phyloP scores from a whole-genome alignment of 106 monocot species.

The Dendrobium huoshanense region DNA sequence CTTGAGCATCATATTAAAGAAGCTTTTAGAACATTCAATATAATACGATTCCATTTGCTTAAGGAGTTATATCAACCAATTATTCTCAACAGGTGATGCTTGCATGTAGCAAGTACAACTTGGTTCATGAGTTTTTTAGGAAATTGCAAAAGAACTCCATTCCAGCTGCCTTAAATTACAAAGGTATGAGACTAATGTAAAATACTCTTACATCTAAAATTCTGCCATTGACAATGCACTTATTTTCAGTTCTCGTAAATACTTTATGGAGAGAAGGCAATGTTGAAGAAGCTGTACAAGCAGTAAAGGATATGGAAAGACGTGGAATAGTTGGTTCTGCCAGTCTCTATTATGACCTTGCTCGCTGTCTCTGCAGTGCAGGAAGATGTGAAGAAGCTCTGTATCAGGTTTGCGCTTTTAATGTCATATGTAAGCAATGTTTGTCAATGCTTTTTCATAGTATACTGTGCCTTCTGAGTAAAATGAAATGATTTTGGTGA shows the following conservation, averaged over 20 bases:
- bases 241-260: constrained; percentile 72
- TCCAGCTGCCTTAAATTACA: constrained; percentile 82
- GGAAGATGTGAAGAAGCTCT: constrained; percentile 94
- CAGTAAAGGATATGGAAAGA: constrained; percentile 91
- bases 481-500: neutral
- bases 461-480: neutral
- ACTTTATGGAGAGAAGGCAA: constrained; percentile 95
- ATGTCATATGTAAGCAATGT: neutral
- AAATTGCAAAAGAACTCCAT: constrained; percentile 62
- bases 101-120: constrained; percentile 76
- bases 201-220: neutral
- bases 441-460: neutral
- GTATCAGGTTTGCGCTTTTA: constrained; percentile 41
- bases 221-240: constrained; percentile 6
- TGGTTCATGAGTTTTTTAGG: constrained; percentile 89
- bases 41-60: no score
- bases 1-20: no score
- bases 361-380: constrained; percentile 90
- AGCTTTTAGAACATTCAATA: no score
- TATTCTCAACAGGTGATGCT: constrained; percentile 70
- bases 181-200: constrained; percentile 35
- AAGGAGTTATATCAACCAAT: neutral
- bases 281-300: constrained; percentile 74
- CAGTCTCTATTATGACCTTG: constrained; percentile 93
- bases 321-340: constrained; percentile 90